phyloP scores from a whole-genome alignment of 768 basidiomycete genomes.

The Russula abietina region DNA sequence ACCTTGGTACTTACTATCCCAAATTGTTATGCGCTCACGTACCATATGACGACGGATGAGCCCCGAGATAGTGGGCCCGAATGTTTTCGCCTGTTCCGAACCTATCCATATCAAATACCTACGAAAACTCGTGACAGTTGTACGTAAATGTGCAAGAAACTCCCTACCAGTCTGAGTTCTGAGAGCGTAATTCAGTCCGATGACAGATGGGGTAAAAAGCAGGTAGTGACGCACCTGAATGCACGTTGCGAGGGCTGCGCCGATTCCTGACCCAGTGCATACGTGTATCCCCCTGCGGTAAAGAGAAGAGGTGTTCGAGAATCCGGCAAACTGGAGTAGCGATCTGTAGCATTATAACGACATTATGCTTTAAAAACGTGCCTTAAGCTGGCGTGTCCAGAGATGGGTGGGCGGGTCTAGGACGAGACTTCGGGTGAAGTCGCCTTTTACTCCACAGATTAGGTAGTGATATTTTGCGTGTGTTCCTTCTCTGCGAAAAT shows the following conservation, averaged over 20 bases:
- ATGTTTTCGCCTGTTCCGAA: conserved; percentile 79
- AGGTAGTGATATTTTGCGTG: conserved; percentile 75
- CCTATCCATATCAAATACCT: conserved; percentile 85
- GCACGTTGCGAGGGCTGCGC: conserved; percentile 64
- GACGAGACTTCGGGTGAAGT: conserved; percentile 71
- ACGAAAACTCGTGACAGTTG: conserved; percentile 9
- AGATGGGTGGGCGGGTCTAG: conserved; percentile 60
- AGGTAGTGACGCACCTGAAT: conserved; percentile 17
- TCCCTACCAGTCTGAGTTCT: conserved; percentile 62
- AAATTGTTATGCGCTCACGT: conserved; percentile 67
- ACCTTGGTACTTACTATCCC: conserved; percentile 64
- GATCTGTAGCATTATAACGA: neutral
- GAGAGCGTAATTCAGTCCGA: conserved; percentile 34
- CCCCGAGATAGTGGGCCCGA: conserved; percentile 71
- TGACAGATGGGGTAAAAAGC: neutral
- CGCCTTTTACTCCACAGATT: conserved; percentile 77
- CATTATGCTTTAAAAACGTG: conserved; percentile 26
- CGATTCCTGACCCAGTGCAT: conserved; percentile 78
- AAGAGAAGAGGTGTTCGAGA: conserved; percentile 74
- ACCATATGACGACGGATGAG: conserved; percentile 66
- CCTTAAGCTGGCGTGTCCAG: conserved; percentile 81
- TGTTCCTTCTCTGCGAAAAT: conserved; percentile 50
- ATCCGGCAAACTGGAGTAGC: conserved; percentile 60
- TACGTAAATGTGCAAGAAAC: neutral
- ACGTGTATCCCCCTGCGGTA: conserved; percentile 77